A percentile compares a stretch with the other conserved stretches of the same genome.
phyloP scores from a whole-genome alignment of 164 flowering plant species.

The Macadamia integrifolia region DNA sequence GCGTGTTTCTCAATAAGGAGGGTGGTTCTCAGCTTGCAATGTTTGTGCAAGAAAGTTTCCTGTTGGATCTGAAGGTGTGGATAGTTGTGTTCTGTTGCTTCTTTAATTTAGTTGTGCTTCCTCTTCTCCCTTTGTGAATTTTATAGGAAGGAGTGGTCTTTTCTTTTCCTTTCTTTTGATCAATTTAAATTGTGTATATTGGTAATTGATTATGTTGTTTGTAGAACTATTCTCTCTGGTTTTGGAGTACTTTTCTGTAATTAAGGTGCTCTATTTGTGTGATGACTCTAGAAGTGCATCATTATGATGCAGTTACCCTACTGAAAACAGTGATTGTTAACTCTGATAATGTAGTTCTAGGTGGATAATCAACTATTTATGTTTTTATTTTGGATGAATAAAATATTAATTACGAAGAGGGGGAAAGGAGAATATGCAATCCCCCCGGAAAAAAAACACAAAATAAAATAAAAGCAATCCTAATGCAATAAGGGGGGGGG shows the following conservation, averaged over 20 bases:
- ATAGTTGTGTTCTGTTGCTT: not conserved
- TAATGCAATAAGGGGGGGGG: too few relatives aligned
- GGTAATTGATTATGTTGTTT: too few relatives aligned
- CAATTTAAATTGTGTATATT: too few relatives aligned
- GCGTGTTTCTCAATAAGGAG: slow-evolving; percentile 88
- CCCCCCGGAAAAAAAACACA: too few relatives aligned
- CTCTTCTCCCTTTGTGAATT: not conserved
- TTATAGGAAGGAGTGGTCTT: not conserved
- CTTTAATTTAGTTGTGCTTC: not conserved
- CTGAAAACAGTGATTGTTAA: too few relatives aligned
- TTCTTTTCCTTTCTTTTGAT: not conserved
- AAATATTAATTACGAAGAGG: too few relatives aligned
- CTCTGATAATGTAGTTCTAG: too few relatives aligned
- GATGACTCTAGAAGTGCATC: not conserved
- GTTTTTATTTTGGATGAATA: too few relatives aligned
- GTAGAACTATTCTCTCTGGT: not conserved
- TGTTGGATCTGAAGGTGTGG: slow-evolving; percentile 75
- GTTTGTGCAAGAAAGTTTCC: slow-evolving; percentile 90
- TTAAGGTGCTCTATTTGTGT: not conserved
- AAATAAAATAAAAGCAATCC: too few relatives aligned
- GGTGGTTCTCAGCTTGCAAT: slow-evolving; percentile 93
- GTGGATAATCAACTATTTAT: too few relatives aligned
- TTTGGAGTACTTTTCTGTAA: not conserved
- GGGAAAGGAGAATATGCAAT: too few relatives aligned
- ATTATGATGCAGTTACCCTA: too few relatives aligned